Base-by-base conservation (phyloP, 192 early-diverging fungal species). In the Haplosporangium gracile region DNA sequence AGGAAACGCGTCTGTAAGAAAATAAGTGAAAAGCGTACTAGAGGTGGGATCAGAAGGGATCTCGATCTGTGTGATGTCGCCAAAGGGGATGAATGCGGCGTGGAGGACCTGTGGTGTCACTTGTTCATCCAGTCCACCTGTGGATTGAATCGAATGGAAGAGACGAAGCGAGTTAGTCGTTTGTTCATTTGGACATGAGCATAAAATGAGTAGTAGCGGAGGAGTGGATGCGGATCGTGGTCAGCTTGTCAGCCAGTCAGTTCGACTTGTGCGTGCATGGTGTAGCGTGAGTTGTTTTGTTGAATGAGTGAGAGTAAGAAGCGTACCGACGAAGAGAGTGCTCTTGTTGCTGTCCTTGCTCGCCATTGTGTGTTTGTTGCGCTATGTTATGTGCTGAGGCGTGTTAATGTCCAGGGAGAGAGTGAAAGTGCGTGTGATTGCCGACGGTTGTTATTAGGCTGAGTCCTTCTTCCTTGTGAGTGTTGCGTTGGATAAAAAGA, bases 81-180 rank as follows among this genome's bases (percentile, higher is more conserved):
- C 98, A 92, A 99, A 99, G 0, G 98, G 97, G 53, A 99, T 91
- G 88, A 99, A 99, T 0, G 97, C 97, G 0, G 96, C 93, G 45
- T 95, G 93, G 16, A 99, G 90, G 0, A 94, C 93, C 68, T 95
- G 82, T 29, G 96, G 93, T 9, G 94, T 95, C 22, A 98, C 96
- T 76, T 96, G 89, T 53, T 94, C 88, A 49, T 96, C 95, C 38
- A 99, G 89, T 5, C 97, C 97, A 82, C 95, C 95, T 93, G 89
- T 51, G 86, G 70, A 60, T 26, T n/a, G n/a, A 60, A 5, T 42
- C 8, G 5, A 26, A 74, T 16, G 70, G 36, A 51, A 22, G 45
- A 20, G 26, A 51, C 2, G 10, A 32, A 8, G 29, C 26, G 24
- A 13, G 5, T 68, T 11, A 34, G 11, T 5, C 29, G 34, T 16